Conservation (phyloP, 768 basidiomycete genomes). For the Suillus hirtellus region DNA sequence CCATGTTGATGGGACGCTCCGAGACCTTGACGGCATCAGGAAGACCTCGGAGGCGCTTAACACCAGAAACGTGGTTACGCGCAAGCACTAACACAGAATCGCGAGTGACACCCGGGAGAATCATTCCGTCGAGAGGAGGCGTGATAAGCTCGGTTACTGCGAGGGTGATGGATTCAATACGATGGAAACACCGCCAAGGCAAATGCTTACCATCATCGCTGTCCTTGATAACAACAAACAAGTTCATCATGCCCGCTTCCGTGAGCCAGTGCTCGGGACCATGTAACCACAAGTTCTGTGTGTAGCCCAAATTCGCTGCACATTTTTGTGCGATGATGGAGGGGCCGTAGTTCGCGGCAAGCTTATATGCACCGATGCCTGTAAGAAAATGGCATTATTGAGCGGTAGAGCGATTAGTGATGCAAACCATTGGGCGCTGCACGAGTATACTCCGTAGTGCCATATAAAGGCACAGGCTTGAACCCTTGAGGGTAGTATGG, state of each 20-base stretch:
- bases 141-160: slow-evolving; percentile 58
- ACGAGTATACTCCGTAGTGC: slow-evolving; percentile 78
- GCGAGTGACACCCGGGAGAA: slow-evolving; percentile 67
- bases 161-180: not conserved
- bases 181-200: not conserved
- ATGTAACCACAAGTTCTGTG: slow-evolving; percentile 88
- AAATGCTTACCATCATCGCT: slow-evolving; percentile 57
- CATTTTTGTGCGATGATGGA: slow-evolving; percentile 81
- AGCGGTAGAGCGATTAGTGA: not conserved
- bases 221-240: slow-evolving; percentile 78
- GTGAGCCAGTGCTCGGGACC: slow-evolving; percentile 57
- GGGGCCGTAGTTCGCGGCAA: slow-evolving; percentile 88
- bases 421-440: slow-evolving; percentile 77
- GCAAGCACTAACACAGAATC: slow-evolving; percentile 53
- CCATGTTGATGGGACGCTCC: slow-evolving; percentile 76
- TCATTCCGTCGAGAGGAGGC: slow-evolving; percentile 63
- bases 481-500: slow-evolving; percentile 87
- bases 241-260: slow-evolving; percentile 89
- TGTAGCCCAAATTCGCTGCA: slow-evolving; percentile 75
- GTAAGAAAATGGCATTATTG: slow-evolving; percentile 12
- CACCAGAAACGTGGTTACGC: slow-evolving; percentile 55
- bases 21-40: slow-evolving; percentile 57
- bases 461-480: slow-evolving; percentile 88
- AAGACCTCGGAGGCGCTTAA: slow-evolving; percentile 50
- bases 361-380: slow-evolving; percentile 87